A percentile compares a stretch with the other conserved stretches of the same genome.
Evolutionary conservation across 306 rosid genomes (phyloP).

Genomic region (Cucurbita argyrosperma): DNA sequence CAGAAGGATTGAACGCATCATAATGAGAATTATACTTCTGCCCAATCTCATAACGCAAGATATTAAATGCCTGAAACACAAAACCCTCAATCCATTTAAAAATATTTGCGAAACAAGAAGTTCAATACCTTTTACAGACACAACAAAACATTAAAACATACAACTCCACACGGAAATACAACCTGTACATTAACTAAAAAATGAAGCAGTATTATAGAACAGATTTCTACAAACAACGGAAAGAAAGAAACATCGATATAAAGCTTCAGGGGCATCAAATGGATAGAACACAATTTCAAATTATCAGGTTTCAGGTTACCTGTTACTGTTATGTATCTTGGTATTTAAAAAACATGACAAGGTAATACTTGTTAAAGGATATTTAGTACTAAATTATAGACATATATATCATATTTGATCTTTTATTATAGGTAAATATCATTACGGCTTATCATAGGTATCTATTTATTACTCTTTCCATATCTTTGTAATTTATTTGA

Average conservation of each 20-base stretch:
- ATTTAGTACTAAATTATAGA: too few species aligned
- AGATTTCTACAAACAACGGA: neutral
- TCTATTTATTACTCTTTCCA: too few species aligned
- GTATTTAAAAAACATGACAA: neutral
- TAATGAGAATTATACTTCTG: slow-evolving; percentile 72
- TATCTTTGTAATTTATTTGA: too few species aligned
- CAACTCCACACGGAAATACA: neutral
- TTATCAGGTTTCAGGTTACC: neutral
- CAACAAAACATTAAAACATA: neutral
- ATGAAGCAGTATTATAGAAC: neutral
- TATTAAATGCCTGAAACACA: slow-evolving; percentile 74
- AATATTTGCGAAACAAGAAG: slow-evolving; percentile 25
- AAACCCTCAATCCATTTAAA: slow-evolving; percentile 27
- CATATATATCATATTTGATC: too few species aligned
- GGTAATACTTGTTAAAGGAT: neutral
- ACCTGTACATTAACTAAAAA: neutral
- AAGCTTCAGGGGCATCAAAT: neutral
- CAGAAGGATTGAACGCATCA: slow-evolving; percentile 42
- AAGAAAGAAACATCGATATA: neutral
- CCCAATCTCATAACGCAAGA: slow-evolving; percentile 70
- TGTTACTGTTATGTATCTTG: neutral
- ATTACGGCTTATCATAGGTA: too few species aligned
- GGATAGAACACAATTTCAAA: neutral
- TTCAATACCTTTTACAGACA: slow-evolving; percentile 1
- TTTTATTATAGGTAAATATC: too few species aligned